These are phyloP conservation scores for Poronia punctata DNA, from an alignment of 495 filamentous ascomycete genomes.

Conservation along the genomic window DNA sequence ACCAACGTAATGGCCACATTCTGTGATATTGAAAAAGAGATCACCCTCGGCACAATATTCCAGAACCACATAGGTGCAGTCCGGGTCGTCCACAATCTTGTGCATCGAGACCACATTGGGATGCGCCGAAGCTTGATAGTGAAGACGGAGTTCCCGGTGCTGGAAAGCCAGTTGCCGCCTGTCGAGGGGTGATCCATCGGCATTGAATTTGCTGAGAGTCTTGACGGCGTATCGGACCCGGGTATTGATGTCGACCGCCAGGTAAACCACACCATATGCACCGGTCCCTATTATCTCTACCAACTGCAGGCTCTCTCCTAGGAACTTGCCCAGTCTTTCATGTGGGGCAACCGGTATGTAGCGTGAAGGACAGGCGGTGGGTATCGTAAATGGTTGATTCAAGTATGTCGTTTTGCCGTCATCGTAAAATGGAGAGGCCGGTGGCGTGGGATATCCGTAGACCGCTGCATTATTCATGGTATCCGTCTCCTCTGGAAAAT, in stretches of 20 bases:
- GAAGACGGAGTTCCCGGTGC: constrained; percentile 84
- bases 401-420: constrained; percentile 33
- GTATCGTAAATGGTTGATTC: constrained; percentile 30
- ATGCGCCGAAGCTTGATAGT: constrained; percentile 81
- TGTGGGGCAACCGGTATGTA: constrained; percentile 54
- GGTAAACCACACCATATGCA: constrained; percentile 95
- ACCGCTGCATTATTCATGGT: constrained; percentile 50
- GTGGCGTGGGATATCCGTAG: constrained; percentile 47
- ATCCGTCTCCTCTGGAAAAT: constrained; percentile 21
- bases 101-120: constrained; percentile 90
- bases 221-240: constrained; percentile 88
- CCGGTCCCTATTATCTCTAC: constrained; percentile 84
- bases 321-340: constrained; percentile 77
- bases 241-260: constrained; percentile 80
- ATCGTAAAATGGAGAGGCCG: constrained; percentile 43
- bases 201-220: constrained; percentile 78
- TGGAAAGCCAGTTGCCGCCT: constrained; percentile 83
- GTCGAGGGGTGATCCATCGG: constrained; percentile 68
- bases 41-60: constrained; percentile 98
- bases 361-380: constrained; percentile 22
- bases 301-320: constrained; percentile 77
- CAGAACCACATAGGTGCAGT: constrained; percentile 94
- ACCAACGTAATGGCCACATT: constrained; percentile 84
- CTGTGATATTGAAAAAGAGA: constrained; percentile 94
- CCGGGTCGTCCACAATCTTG: constrained; percentile 85